Evolutionary conservation across 2,329 filamentous ascomycete species (phyloP), one percentile per base, ranked within the genome.

Genomic region (Colletotrichum coccodes): DNA sequence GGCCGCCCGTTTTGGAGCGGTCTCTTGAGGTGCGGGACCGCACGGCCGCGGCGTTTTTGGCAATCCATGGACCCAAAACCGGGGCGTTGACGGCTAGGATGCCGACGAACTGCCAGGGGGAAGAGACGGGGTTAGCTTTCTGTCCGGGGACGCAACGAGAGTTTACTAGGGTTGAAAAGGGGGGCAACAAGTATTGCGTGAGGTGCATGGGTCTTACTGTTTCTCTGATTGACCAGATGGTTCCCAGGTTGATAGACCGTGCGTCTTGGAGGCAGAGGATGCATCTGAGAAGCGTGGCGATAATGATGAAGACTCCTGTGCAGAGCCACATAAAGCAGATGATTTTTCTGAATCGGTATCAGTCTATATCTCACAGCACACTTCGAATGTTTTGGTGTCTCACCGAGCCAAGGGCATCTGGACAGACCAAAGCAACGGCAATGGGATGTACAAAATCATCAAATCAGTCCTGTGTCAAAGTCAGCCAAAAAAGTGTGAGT

Each of bases 191-290:
- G 12, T 36, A 64, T 68, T 64, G 60, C 52, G 30, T 36, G 40
- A 47, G 30, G 42, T 28, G 54, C 28, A 30, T 56, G 59, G 60
- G 50, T 6, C 71, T 70, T 47, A 73, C 72, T 7, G 73, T 77
- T 28, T 76, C 75, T 0, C 75, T 74, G 5, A 77, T 74, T 1
- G 74, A 74, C 75, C 73, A 76, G 46, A 60, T 49, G 67, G 75
- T 77, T 38, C 76, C 68, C 0, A 72, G 75, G 1, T 74, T 68
- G 1, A 73, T 73, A 1, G 72, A 75, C 12, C 72, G 69, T 6
- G 72, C 73, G 3, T 72, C 67, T 6, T 73, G 71, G 0, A 76
- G 50, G 0, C 72, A 75, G 0, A 76, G 40, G 12, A 75, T 67
- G 4, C 72, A 68, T 0, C 73, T 70, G 11, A 68, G 76, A 16